Evolutionary conservation across 2,329 filamentous ascomycete genomes (phyloP).

Genomic region (Curvularia lunata): DNA sequence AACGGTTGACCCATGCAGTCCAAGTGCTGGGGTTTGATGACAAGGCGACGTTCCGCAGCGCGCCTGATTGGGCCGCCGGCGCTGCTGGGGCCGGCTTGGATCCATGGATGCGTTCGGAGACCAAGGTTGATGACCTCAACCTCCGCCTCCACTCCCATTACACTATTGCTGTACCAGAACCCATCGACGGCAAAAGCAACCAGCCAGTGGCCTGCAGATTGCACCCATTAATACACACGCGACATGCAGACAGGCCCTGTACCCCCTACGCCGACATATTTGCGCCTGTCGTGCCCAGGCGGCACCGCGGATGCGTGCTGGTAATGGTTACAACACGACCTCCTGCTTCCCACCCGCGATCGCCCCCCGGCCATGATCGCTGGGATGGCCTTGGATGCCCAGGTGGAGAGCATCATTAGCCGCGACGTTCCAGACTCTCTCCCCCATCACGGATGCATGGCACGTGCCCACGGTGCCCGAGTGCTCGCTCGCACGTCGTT

Average conservation of each 20-base stretch:
- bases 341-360: not conserved
- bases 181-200: not conserved
- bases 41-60: conserved; percentile 1
- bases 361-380: conserved; percentile 8
- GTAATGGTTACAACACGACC: not conserved
- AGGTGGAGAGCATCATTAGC: conserved; percentile 12
- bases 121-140: conserved; percentile 7
- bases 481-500: not conserved
- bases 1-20: conserved; percentile 19
- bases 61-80: not conserved
- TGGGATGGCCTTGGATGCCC: conserved; percentile 6
- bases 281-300: not conserved
- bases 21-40: conserved; percentile 9
- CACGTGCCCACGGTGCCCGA: conserved; percentile 8
- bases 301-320: not conserved
- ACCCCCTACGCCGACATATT: not conserved
- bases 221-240: no score
- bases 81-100: not conserved
- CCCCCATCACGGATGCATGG: not conserved
- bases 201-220: not conserved
- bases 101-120: conserved; percentile 8
- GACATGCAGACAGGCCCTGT: not conserved
- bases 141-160: not conserved
- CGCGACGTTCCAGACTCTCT: conserved; percentile 10
- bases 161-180: not conserved